These are phyloP conservation scores for Penicillium roqueforti DNA, from an alignment of 495 filamentous ascomycete species.

Conservation along the genomic window DNA sequence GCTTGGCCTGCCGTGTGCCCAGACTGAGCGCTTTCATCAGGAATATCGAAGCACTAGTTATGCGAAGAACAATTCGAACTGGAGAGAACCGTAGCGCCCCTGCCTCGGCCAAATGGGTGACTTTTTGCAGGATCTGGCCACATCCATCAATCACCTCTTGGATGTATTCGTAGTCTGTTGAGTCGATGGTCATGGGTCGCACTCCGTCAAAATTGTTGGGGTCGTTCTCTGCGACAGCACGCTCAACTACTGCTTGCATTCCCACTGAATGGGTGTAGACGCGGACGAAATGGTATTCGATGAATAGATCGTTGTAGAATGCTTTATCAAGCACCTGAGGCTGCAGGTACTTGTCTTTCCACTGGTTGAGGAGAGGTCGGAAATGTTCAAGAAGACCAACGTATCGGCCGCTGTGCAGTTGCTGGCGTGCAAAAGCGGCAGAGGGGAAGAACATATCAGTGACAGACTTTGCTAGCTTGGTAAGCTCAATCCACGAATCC, in stretches of 20 bases:
- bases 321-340: conserved; percentile 35
- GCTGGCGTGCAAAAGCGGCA: conserved; percentile 47
- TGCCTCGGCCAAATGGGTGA: conserved; percentile 37
- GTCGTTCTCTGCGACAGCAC: conserved; percentile 38
- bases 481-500: conserved; percentile 52
- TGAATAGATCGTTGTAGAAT: conserved; percentile 46
- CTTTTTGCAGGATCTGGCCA: conserved; percentile 47
- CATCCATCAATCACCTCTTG: conserved; percentile 54
- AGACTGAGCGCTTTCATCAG: conserved; percentile 52
- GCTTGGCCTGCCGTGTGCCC: conserved; percentile 44
- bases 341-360: conserved; percentile 48
- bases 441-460: conserved; percentile 53
- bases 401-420: conserved; percentile 50
- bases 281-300: conserved; percentile 53
- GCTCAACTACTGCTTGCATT: conserved; percentile 52
- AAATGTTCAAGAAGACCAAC: conserved; percentile 51
- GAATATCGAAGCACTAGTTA: conserved; percentile 51
- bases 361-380: conserved; percentile 45
- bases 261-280: conserved; percentile 52
- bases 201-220: conserved; percentile 37
- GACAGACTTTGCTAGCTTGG: conserved; percentile 49
- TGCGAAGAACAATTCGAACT: conserved; percentile 49
- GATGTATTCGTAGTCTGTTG: conserved; percentile 52
- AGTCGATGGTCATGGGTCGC: conserved; percentile 47
- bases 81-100: conserved; percentile 47